These are phyloP conservation scores for Botryotinia narcissicola DNA, from an alignment of 2,329 filamentous ascomycete species.

Conservation along the genomic window DNA sequence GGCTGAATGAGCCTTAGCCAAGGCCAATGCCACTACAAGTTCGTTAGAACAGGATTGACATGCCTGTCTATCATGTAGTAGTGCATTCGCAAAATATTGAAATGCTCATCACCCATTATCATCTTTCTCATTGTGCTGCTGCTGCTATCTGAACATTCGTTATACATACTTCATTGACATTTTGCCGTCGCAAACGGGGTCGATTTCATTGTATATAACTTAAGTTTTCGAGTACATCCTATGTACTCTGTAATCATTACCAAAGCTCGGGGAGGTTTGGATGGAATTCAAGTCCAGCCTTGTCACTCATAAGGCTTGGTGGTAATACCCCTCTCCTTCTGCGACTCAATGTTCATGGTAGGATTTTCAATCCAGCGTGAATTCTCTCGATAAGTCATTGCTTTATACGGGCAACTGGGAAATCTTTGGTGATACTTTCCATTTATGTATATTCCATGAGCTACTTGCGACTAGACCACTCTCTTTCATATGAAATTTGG, in stretches of 20 bases:
- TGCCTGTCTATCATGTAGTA: background rate
- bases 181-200: background rate
- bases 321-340: background rate
- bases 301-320: background rate
- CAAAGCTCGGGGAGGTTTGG: background rate
- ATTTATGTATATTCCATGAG: background rate
- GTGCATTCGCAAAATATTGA: conserved; percentile 10
- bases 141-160: background rate
- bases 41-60: background rate
- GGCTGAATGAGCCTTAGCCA: background rate
- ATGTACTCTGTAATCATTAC: background rate
- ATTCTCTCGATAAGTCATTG: background rate
- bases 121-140: background rate
- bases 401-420: background rate
- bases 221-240: too few species aligned
- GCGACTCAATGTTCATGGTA: background rate
- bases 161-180: background rate
- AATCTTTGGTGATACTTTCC: background rate
- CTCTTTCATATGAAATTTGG: background rate
- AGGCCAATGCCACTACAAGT: background rate
- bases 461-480: background rate
- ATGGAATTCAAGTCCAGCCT: background rate
- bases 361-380: background rate
- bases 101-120: background rate
- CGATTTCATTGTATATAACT: background rate